Evolutionary conservation across 2,329 filamentous ascomycete species (phyloP), one percentile per base, ranked within the genome.

Genomic region (Sclerotinia trifoliorum): DNA sequence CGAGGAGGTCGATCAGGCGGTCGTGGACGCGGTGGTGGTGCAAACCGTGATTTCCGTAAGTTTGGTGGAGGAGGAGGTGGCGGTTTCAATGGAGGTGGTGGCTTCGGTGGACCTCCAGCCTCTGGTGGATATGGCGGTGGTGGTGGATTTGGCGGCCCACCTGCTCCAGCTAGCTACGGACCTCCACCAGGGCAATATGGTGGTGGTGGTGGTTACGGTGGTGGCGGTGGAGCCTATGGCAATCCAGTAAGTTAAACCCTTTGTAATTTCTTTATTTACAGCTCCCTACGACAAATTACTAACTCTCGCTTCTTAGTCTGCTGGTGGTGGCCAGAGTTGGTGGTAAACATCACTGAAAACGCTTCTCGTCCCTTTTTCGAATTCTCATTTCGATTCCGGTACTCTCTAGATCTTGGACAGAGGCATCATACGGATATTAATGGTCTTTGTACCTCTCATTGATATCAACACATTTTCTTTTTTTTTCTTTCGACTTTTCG

Each of bases 21-120:
- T 70, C 89, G 91, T 77, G 90, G 91, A 70, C 88, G 91, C 78
- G 90, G 91, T 74, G 83, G 84, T 75, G 81, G 80, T 77, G 83
- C 90, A 75, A 96, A 89, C 80, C 93, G 94, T 78, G 95, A 98
- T 80, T 93, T 95, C 84, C 93, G 95, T 82, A 93, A 93, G 80
- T 87, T 86, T 71, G 88, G 87, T 62, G 83, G 85, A 68, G 83
- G 82, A 70, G 83, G 81, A 69, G 81, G 80, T 68, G 71, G 74
- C 19, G 81, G 83, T 71, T 82, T 83, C 68, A 82, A 80, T 78
- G 90, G 90, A 75, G 80, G 83, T 71, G 81, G 83, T 72, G 82
- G 78, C 71, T 79, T 79, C 68, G 81, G 81, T 69, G 78, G 80
- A 66, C 76, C 79, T 48, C 75, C 77, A 51, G 70, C 74, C 57